A percentile compares a stretch with the other conserved stretches of the same genome.
Conservation (phyloP, 352 stramenopile species). For the Globisporangium spiculum region DNA sequence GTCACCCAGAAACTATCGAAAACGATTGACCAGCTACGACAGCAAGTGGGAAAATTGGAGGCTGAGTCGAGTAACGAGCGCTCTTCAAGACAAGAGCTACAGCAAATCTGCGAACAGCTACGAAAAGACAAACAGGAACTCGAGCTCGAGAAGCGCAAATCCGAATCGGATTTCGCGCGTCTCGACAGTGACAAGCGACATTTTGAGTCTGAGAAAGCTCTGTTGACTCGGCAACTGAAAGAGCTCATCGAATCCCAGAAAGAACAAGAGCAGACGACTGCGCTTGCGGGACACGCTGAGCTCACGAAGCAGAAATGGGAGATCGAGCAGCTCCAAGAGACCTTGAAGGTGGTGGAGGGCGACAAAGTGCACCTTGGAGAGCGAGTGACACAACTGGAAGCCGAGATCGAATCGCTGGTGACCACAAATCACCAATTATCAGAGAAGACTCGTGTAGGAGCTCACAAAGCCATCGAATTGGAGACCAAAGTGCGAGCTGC, state of each 20-base stretch:
- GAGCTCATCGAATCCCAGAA: slow-evolving; percentile 14
- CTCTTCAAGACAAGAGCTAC: slow-evolving; percentile 18
- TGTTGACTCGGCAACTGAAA: slow-evolving; percentile 15
- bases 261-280: slow-evolving; percentile 19
- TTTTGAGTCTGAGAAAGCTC: slow-evolving; percentile 32
- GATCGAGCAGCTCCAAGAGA: slow-evolving; percentile 42
- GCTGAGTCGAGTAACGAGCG: slow-evolving; percentile 6
- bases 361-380: slow-evolving; percentile 38
- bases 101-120: slow-evolving; percentile 23
- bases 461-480: slow-evolving; percentile 22
- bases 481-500: slow-evolving; percentile 14
- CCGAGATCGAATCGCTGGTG: slow-evolving; percentile 34
- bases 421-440: slow-evolving; percentile 28
- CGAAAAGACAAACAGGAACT: slow-evolving; percentile 25
- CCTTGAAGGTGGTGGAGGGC: slow-evolving; percentile 27
- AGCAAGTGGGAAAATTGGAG: not conserved
- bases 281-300: slow-evolving; percentile 14
- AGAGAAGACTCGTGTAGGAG: slow-evolving; percentile 30
- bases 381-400: slow-evolving; percentile 25
- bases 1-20: slow-evolving; percentile 4
- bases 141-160: slow-evolving; percentile 21
- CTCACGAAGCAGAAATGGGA: slow-evolving; percentile 43
- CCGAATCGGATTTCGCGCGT: slow-evolving; percentile 14
- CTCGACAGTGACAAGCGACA: slow-evolving; percentile 38
- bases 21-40: slow-evolving; percentile 11